Base-by-base conservation (phyloP, 2,329 filamentous ascomycete species). In the Trichoderma oligosporum region DNA sequence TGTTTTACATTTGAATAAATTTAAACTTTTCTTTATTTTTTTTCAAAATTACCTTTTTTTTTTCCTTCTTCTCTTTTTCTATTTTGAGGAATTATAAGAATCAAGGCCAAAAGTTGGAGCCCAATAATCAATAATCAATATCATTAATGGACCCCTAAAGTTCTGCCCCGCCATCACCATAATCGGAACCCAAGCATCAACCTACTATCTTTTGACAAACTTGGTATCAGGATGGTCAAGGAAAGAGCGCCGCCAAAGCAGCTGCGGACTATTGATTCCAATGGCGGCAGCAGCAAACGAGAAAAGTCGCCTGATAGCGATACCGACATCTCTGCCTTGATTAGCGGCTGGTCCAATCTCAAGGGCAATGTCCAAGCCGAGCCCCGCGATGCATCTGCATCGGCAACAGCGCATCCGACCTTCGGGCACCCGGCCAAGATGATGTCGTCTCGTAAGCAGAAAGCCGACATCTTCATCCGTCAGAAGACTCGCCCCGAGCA, bases 401-500 rank as follows among this genome's bases (percentile, higher is more conserved):
- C 38, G 60, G 61, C 16, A 59, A 61, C 63, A 52, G 61, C 35
- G 64, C 45, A 62, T 49, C 67, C 71, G 52, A 66, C 67, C 16
- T 71, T 73, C 62, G 70, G 72, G 2, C 74, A 76, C 55, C 69
- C 74, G 38, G 68, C 68, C 47, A 76, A 76, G 65, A 73, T 78
- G 64, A 68, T 76, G 65, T 78, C 77, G 39, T 76, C 75, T 66
- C 76, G 78, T 66, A 80, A 82, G 65, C 78, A 81, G 65, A 80
- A 80, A 68, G 80, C 81, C 58, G 74, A 77, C 63, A 69, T 82
- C 57, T 84, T 84, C 66, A 76, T 81, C 52, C 76, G 79, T 61
- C 78, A 77, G 45, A 80, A 75, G 66, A 79, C 73, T 49, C 76
- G 81, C 2, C 82, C 82, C 1, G 82, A 85, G 65, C 80, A 82